Conservation (phyloP, 306 rosid species). For the Quercus aquifolioides region DNA sequence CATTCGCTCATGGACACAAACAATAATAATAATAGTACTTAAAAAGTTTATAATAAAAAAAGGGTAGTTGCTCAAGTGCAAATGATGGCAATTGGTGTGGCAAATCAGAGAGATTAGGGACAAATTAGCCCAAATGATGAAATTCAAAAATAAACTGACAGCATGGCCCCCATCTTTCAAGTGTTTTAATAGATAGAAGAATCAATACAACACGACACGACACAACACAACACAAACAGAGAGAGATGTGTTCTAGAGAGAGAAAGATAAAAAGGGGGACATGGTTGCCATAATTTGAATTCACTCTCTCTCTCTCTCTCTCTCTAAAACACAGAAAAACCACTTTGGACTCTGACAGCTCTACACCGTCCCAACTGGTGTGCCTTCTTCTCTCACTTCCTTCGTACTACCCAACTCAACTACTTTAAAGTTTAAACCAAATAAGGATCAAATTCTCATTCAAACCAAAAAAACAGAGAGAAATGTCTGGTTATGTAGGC, state of each 20-base stretch:
- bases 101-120: background rate
- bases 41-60: background rate
- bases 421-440: constrained; percentile 8
- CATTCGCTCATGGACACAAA: no score
- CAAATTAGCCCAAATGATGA: background rate
- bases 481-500: constrained; percentile 83
- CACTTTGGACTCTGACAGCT: constrained; percentile 71
- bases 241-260: no score
- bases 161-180: constrained; percentile 26
- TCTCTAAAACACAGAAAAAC: constrained; percentile 29
- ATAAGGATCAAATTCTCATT: background rate
- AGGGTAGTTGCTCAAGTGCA: background rate
- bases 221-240: no score
- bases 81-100: background rate
- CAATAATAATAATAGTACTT: no score
- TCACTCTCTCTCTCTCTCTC: constrained; percentile 16
- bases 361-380: constrained; percentile 57
- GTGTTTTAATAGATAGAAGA: background rate
- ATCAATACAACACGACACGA: no score
- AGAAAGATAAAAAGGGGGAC: constrained; percentile 5
- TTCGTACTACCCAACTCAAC: constrained; percentile 16
- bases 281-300: constrained; percentile 60
- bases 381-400: constrained; percentile 12
- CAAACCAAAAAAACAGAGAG: background rate
- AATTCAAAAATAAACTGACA: constrained; percentile 16